Evolutionary conservation across 2,329 filamentous ascomycete genomes (phyloP), one percentile per base, ranked within the genome.

Genomic region (Clarireedia hainanense): DNA sequence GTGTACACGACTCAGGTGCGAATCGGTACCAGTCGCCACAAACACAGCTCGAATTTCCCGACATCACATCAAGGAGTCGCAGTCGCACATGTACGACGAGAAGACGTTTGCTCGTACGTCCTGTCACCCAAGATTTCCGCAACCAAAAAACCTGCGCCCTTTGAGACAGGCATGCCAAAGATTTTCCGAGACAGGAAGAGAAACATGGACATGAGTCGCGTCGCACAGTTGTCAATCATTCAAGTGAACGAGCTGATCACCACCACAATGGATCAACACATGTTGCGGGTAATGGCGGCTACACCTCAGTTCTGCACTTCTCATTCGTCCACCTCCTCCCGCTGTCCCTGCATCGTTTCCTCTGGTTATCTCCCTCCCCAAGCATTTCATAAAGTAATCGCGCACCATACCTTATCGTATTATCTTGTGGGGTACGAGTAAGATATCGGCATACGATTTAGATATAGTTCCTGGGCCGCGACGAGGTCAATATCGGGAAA

Each of bases 351-450:
- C 12, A 10, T 34, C 30, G 30, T 12, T 34, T 34, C 7, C 10
- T 34, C 4, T 17, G 15, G 7, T 34, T 34, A 36, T 46, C 40
- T 26, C 12, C 10, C 20, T 20, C 20, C 20, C 14, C 15, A 46
- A 14, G 17, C 26, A 52, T 47, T 52, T 23, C 20, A 34, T 24
- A 42, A 45, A 47, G 40, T 34, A 34, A 52, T 47, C 15, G 14
- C 17, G 14, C 15, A 42, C n/a, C 10, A 42, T 47, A 47, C 39
- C 50, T 52, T 52, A 52, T 52, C 50, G 45, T n/a, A 52, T 52
- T 36, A 46, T 45, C 5, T 42, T 42, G 39, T 17, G 39, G 15
- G 23, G 27, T 52, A 5, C 12, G 15, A 47, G 27, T 52, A 5
- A n/a, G 15, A 47, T 26, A 14, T 26, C 27, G 36, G 9, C 27